Base-by-base conservation (phyloP, 306 rosid genomes). In the Urtica urens region DNA sequence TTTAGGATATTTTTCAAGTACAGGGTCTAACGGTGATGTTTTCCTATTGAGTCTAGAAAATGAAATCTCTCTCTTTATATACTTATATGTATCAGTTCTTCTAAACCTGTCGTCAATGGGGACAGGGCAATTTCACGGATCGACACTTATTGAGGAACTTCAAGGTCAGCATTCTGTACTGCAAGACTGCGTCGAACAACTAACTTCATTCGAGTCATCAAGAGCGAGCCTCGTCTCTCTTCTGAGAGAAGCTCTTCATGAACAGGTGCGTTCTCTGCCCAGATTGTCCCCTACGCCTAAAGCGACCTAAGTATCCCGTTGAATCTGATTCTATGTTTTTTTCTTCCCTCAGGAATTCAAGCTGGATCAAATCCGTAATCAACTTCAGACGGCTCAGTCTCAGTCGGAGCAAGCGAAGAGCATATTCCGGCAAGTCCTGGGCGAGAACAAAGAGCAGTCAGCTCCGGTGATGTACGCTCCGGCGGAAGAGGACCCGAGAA, bases 301-400 rank as follows among this genome's bases (percentile, higher is more conserved):
- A 10, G n/a, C 25, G 42, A 49, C 4, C 43, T 23, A 43, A 22
- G 27, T 15, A 38, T 30, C 25, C 33, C 7, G 21, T 3, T 7
- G 20, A 14, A 5, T 26, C 48, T 23, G 57, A 62, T 13, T 26
- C 41, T 38, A 56, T 38, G 3, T 31, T 12, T 0, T 30, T 60
- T 41, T 31, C 62, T 64, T 66, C 57, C n/a, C n/a, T 21, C 81
- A 92, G 99, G 99, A 85, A 72, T 64, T 71, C 69, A 85, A 92
- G 78, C 68, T 92, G 78, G 87, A 71, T 76, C 83, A 82, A 73
- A 75, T 92, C 49, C 81, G 87, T 25, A 69, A 55, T 64, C 90
- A 81, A 71, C 85, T 92, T 71, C 74, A 90, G 99, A 92, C 77
- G 8, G 95, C 99, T 21, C 83, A 79, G 38, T 72, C 74, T 60